A percentile compares a stretch with the other conserved stretches of the same genome.
Conservation (phyloP, 164 flowering plant genomes). For the Malania oleifera region DNA sequence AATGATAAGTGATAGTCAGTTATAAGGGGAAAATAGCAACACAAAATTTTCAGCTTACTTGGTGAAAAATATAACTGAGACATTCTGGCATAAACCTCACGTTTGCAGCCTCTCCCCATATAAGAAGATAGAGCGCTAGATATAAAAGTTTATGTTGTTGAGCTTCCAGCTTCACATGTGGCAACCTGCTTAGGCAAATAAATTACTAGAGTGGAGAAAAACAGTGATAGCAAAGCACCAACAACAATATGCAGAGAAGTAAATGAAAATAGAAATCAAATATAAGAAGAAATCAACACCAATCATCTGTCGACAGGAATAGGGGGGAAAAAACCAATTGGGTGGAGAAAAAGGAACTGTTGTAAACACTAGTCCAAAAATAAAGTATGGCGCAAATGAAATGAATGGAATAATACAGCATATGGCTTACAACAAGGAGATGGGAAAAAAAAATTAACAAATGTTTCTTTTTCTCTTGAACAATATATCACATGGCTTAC, state of each 20-base stretch:
- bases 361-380: background rate
- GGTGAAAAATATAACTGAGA: slow-evolving; percentile 90
- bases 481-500: slow-evolving; percentile 35
- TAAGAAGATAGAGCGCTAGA: slow-evolving; percentile 81
- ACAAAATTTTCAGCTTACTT: slow-evolving; percentile 49
- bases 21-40: background rate
- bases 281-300: background rate
- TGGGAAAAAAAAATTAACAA: too few species aligned
- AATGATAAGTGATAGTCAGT: too few species aligned
- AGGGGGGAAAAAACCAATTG: background rate
- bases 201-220: background rate
- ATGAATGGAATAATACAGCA: background rate
- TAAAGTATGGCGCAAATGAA: background rate
- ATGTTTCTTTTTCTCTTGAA: too few species aligned
- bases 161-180: slow-evolving; percentile 63
- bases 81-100: slow-evolving; percentile 97
- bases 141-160: slow-evolving; percentile 80
- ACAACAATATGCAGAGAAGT: background rate
- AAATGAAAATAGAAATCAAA: background rate
- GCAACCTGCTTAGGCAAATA: slow-evolving; percentile 45
- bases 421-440: background rate
- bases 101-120: slow-evolving; percentile 99
- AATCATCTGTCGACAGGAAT: background rate
- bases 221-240: background rate
- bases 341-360: background rate